phyloP scores from a whole-genome alignment of 768 basidiomycete species.

The Jaapia argillacea region DNA sequence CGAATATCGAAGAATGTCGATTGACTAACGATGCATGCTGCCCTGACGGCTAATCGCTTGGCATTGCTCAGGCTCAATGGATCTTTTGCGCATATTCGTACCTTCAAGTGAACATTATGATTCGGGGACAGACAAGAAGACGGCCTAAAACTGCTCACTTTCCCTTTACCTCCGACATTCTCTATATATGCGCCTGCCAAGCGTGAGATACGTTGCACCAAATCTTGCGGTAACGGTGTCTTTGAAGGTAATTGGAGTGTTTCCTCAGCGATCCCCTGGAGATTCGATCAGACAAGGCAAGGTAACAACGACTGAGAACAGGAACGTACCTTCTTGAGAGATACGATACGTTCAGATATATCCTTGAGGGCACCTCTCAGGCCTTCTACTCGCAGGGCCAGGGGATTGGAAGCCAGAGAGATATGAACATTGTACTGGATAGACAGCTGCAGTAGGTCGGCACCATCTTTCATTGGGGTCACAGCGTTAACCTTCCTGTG shows the following conservation, averaged over 20 bases:
- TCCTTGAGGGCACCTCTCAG: conserved; percentile 38
- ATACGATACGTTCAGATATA: conserved; percentile 33
- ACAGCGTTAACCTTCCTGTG: background rate
- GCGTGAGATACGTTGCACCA: conserved; percentile 61
- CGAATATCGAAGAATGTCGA: conserved; percentile 6
- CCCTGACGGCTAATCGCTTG: conserved; percentile 41
- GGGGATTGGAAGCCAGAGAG: conserved; percentile 43
- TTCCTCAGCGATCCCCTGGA: conserved; percentile 20
- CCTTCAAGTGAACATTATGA: conserved; percentile 26
- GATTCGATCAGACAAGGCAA: background rate
- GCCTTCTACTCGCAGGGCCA: conserved; percentile 52
- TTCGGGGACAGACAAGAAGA: conserved; percentile 2
- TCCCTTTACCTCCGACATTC: conserved; percentile 32
- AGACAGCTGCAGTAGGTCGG: conserved; percentile 50
- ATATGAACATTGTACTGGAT: conserved; percentile 51
- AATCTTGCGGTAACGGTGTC: conserved; percentile 29
- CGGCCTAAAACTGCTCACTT: conserved; percentile 23
- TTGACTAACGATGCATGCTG: conserved; percentile 38
- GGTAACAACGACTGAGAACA: background rate
- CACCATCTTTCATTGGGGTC: conserved; percentile 43
- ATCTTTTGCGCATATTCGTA: conserved; percentile 45
- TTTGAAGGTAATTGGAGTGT: conserved; percentile 33
- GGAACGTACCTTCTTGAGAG: conserved; percentile 38
- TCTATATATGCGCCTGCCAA: conserved; percentile 55
- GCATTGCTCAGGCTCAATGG: conserved; percentile 29